Conservation (phyloP, 2,329 filamentous ascomycete genomes). For the Neofusicoccum cordaticola region DNA sequence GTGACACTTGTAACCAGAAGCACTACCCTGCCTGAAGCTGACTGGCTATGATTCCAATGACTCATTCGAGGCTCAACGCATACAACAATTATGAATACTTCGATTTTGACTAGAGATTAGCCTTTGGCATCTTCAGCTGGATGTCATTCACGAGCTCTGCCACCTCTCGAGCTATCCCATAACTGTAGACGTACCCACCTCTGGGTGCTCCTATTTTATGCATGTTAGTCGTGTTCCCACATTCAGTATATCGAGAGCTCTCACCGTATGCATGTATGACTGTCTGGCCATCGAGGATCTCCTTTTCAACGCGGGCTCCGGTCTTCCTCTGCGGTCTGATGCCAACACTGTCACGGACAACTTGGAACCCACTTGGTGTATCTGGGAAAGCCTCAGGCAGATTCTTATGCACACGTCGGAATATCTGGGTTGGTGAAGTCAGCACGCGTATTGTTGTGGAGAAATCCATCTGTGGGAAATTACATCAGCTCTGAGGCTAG, state of each 20-base stretch:
- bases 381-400: slow-evolving; percentile 22
- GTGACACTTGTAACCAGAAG: no score
- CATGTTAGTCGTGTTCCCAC: neutral
- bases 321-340: slow-evolving; percentile 21
- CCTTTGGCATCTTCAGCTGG: neutral
- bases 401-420: slow-evolving; percentile 22
- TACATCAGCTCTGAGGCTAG: slow-evolving; percentile 14
- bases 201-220: neutral
- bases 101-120: neutral
- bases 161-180: neutral
- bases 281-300: slow-evolving; percentile 28
- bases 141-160: neutral
- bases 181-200: neutral
- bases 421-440: slow-evolving; percentile 7
- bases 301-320: slow-evolving; percentile 28
- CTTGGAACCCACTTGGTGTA: slow-evolving; percentile 18
- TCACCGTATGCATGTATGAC: slow-evolving; percentile 30
- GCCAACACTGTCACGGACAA: slow-evolving; percentile 27
- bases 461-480: neutral
- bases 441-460: neutral
- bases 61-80: no score
- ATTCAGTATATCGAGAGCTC: neutral
- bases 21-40: no score
- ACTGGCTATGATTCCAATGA: no score
- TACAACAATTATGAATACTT: no score